phyloP scores from a whole-genome alignment of 345 rosid species.

The Pelargonium nanum region DNA sequence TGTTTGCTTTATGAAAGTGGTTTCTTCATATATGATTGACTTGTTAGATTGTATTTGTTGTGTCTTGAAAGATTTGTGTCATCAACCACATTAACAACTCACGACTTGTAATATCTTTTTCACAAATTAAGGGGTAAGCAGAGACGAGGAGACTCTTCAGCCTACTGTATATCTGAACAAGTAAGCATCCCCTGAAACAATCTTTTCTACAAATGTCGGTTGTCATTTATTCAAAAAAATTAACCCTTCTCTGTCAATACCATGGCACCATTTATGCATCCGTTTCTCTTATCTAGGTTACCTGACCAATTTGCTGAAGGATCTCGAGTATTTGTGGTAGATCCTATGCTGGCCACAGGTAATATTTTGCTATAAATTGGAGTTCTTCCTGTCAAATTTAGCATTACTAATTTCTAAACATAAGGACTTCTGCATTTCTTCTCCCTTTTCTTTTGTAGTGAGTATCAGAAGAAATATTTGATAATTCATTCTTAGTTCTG shows the following conservation, averaged over 20 bases:
- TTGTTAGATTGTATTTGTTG: too few species aligned
- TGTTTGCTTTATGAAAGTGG: too few species aligned
- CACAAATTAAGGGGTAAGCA: slow-evolving; percentile 42
- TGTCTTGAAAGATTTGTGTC: too few species aligned
- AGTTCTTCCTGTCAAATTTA: background rate
- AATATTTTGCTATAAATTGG: background rate
- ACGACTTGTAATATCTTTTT: slow-evolving; percentile 9
- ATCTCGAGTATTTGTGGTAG: slow-evolving; percentile 69
- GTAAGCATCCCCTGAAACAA: slow-evolving; percentile 58
- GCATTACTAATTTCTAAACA: background rate
- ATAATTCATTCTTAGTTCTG: too few species aligned
- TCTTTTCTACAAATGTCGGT: background rate
- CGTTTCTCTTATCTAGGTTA: slow-evolving; percentile 36
- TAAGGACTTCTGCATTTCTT: background rate
- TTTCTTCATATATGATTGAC: too few species aligned
- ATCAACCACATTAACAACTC: slow-evolving; percentile 1
- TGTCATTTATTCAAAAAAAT: background rate
- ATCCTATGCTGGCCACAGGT: slow-evolving; percentile 94
- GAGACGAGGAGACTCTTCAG: slow-evolving; percentile 80
- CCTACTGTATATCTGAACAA: slow-evolving; percentile 79
- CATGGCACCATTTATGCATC: background rate
- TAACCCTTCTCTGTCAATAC: background rate
- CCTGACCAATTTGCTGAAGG: slow-evolving; percentile 60
- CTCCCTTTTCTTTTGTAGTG: too few species aligned
- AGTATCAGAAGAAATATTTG: too few species aligned